phyloP scores from a whole-genome alignment of 2,329 filamentous ascomycete genomes.

The Coccinonectria pachysandricola region DNA sequence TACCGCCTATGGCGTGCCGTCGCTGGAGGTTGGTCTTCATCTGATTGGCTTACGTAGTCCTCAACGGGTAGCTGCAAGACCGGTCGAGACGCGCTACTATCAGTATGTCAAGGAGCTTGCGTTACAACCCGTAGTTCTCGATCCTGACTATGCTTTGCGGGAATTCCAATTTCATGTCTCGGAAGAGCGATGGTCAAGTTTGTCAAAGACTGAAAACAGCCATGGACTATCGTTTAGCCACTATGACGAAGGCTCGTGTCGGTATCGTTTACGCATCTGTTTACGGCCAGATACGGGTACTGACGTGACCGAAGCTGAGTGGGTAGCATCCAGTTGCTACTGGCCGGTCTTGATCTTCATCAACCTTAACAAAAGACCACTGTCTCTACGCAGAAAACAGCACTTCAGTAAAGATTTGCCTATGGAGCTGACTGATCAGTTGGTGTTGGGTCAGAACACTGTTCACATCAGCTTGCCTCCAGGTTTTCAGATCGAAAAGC shows the following conservation, averaged over 20 bases:
- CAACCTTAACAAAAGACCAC: constrained; percentile 50
- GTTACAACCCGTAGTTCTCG: constrained; percentile 35
- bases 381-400: constrained; percentile 53
- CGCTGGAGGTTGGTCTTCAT: constrained; percentile 35
- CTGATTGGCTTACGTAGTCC: constrained; percentile 40
- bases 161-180: constrained; percentile 38
- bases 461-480: constrained; percentile 41
- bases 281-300: constrained; percentile 8
- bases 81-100: constrained; percentile 34
- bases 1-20: constrained; percentile 30
- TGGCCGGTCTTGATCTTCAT: constrained; percentile 68
- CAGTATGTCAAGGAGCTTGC: constrained; percentile 45
- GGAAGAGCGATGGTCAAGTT: constrained; percentile 21
- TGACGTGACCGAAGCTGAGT: constrained; percentile 36
- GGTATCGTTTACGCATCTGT: constrained; percentile 62
- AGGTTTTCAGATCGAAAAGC: constrained; percentile 16
- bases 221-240: constrained; percentile 27
- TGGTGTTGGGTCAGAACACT: constrained; percentile 51
- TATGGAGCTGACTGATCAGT: constrained; percentile 56
- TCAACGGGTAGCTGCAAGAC: constrained; percentile 24
- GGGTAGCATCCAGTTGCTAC: constrained; percentile 51
- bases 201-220: constrained; percentile 27
- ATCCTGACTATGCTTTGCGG: constrained; percentile 29
- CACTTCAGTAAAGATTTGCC: constrained; percentile 70
- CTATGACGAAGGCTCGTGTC: constrained; percentile 42